Evolutionary conservation across 2,329 filamentous ascomycete species (phyloP), one percentile per base, ranked within the genome.

Genomic region (Pseudogymnoascus sp.): DNA sequence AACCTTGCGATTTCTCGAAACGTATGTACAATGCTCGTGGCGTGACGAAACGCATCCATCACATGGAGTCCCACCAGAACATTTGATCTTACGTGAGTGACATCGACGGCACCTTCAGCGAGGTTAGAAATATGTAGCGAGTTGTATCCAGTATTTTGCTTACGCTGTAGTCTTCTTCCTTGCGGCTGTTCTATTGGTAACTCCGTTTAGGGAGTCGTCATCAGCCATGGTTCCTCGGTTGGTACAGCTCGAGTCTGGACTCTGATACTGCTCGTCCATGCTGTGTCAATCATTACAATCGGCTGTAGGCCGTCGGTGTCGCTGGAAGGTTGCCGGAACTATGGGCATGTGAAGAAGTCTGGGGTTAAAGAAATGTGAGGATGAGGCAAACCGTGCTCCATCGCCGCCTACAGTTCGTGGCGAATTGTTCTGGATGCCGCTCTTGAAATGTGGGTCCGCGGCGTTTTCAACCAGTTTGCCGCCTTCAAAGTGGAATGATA

Each of bases 31-130:
- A 53, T 64, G 33, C 4, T 43, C 35, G 10, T 64, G 60, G 16
- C 70, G 66, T 7, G 68, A 56, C n/a, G 66, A 62, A 16, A 64
- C 62, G 56, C 73, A 76, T 22, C 68, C 69, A 5, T 66, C 65
- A 63, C 73, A 75, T n/a, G 73, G 73, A 4, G 68, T 66, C 1
- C 69, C 73, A 6, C 72, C 72, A n/a, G 70, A 70, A 63, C 73
- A 76, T 65, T 73, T 74, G 37, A 74, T 67, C 61, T 75, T 75
- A 38, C 69, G 68, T 28, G 70, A 19, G 37, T 63, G 62, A 31
- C 62, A 63, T 37, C 40, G 59, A 37, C 40, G 59, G 31, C 62
- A 63, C 8, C 62, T 63, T 50, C 22, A 14, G 10, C 19, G 8
- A 41, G 8, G 38, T 41, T 41, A 41, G 4, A 41, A 19, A 41